Evolutionary conservation across 2,329 filamentous ascomycete species (phyloP).

Genomic region (Xylariales sp.): DNA sequence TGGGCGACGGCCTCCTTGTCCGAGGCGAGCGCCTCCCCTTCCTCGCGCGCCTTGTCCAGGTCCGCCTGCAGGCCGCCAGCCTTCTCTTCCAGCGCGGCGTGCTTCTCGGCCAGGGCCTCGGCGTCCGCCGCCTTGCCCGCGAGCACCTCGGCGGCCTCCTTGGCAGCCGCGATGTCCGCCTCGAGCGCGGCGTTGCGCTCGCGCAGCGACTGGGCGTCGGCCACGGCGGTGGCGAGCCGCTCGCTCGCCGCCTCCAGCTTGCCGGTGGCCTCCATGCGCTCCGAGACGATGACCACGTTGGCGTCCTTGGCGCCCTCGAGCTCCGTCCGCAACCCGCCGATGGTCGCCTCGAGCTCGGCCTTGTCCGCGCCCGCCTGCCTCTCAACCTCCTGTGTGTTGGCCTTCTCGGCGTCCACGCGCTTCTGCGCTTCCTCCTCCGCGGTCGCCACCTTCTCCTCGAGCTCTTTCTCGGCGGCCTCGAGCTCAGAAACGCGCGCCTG

Average conservation of each 20-base stretch:
- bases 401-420: constrained; percentile 11
- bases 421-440: constrained; percentile 3
- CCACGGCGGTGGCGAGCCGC: constrained; percentile 2
- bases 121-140: constrained; percentile 17
- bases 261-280: constrained; percentile 2
- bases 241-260: neutral
- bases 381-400: constrained; percentile 4
- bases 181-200: constrained; percentile 16
- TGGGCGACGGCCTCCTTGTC: constrained; percentile 13
- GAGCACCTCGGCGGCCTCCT: constrained; percentile 16
- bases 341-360: constrained; percentile 4
- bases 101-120: constrained; percentile 19
- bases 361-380: constrained; percentile 17
- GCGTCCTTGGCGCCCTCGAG: constrained; percentile 7
- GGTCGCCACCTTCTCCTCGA: constrained; percentile 11
- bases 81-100: constrained; percentile 18
- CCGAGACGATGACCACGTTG: constrained; percentile 5
- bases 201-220: constrained; percentile 12
- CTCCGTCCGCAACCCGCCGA: constrained; percentile 4
- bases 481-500: neutral
- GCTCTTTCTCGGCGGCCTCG: constrained; percentile 9
- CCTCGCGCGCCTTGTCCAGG: constrained; percentile 11
- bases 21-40: constrained; percentile 12
- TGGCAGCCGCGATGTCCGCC: constrained; percentile 13
- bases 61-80: constrained; percentile 19